These are phyloP conservation scores for Fusarium austroafricanum DNA, from an alignment of 2,329 filamentous ascomycete genomes.

Conservation along the genomic window DNA sequence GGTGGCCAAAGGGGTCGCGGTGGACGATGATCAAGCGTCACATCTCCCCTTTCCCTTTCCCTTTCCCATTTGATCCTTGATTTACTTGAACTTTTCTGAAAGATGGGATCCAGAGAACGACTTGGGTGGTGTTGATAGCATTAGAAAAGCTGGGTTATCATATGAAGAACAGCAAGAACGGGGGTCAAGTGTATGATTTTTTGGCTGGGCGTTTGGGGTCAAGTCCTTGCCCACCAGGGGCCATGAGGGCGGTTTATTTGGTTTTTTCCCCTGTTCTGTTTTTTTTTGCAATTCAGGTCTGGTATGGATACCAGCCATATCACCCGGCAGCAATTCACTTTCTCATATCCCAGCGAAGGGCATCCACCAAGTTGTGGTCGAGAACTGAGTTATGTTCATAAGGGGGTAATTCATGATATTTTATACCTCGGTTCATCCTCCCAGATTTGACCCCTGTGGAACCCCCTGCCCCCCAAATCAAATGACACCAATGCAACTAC, in stretches of 20 bases:
- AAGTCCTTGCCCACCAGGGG: constrained; percentile 3
- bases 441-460: constrained; percentile 14
- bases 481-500: constrained; percentile 41
- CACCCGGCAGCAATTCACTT: not conserved
- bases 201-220: constrained; percentile 36
- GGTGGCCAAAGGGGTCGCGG: constrained; percentile 43
- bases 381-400: not conserved
- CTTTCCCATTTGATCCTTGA: not conserved
- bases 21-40: constrained; percentile 29
- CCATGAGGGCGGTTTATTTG: not conserved
- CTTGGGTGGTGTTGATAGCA: constrained; percentile 9
- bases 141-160: constrained; percentile 21
- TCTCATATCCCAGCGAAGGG: not conserved
- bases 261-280: not conserved
- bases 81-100: not conserved
- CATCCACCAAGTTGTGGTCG: not conserved
- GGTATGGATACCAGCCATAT: not conserved
- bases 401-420: constrained; percentile 32
- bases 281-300: not conserved
- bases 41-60: not conserved
- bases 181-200: not conserved
- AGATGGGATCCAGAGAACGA: not conserved
- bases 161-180: constrained; percentile 1
- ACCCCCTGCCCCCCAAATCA: not conserved
- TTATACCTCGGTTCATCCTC: constrained; percentile 29